Base-by-base conservation (phyloP, 192 early-diverging fungal species). In the Coemansia sp. region DNA sequence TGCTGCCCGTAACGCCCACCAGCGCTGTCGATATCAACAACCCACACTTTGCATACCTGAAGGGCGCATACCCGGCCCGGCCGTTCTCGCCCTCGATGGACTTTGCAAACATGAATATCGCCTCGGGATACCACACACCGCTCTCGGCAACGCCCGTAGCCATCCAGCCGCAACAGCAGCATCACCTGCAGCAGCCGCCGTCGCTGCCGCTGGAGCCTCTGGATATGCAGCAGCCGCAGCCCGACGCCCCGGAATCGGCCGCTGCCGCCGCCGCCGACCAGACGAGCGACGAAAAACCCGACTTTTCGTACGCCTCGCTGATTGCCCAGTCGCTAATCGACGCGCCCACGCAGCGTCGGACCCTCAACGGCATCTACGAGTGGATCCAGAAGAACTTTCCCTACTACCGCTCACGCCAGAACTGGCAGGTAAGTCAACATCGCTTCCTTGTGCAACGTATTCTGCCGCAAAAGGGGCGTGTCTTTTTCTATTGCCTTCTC, bases 361-460 rank as follows among this genome's bases (percentile, higher is more conserved):
- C 94, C 0, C 84, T 96, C 29, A 90, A 90, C 62, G 93, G 91
- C n/a, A 94, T 96, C 60, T 96, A 96, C 78, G 85, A 90, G 41
- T 95, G 89, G 86, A 87, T 94, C 24, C 87, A 87, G 67, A 87
- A 89, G 37, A 71, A 90, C 66, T 95, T 90, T 65, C 91, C 92
- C 25, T 95, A 92, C 75, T 96, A 90, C 60, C 80, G 85, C 65
- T 88, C 88, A 29, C 91, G 91, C 31, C 85, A 86, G 65, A 78
- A 78, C 76, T 79, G 76, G 76, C 81, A 78, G 79, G 79, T 82
- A 82, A 76, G 79, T 60, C 20, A 7, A 24, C 27, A 65, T 53
- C 40, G 25, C 38, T 47, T 8, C 11, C 59, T 51, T 53, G 31
- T 32, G 8, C 45, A 51, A 46, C n/a, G 35, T 14, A 20, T 64